Base-by-base conservation (phyloP, 1,284 basidiomycete species). In the Sporisorium iseilematis-ciliati region DNA sequence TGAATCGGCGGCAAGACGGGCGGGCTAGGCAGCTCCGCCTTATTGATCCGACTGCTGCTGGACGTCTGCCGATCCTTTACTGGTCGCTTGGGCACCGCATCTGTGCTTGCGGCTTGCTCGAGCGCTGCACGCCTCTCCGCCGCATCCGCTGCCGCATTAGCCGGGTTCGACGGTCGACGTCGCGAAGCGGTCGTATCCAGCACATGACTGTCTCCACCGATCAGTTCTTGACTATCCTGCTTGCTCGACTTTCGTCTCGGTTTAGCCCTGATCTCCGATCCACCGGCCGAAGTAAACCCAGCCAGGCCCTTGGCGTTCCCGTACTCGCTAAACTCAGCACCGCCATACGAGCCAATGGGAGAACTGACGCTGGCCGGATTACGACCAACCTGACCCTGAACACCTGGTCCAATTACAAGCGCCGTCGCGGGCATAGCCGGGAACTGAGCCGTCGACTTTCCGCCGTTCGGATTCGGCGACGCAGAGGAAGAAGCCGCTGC, bases 381-480 rank as follows among this genome's bases (percentile, higher is more conserved):
- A 40, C 72, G 54, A 4, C 76, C 79, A n/a, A 80, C 78, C 23
- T 72, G 55, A 7, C 81, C 81, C 59, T 82, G 81, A 11, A 82
- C 77, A 43, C 81, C 81, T 0, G 81, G 80, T 12, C 81, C 81
- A 40, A 83, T 81, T 52, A 82, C 78, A 3, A 82, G 73, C 4
- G 81, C 81, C 0, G 79, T 74, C 6, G 65, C n/a, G 1, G 80
- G 81, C 77, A 83, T 79, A 1, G 63, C 29, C n/a, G 59, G 48
- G 41, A 64, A 66, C 25, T 63, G 64, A 20, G 63, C 45, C 1
- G 57, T 46, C 25, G 64, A 64, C 50, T 51, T 64, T 20, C 46
- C 33, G 31, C 31, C 65, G 31, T 68, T 65, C 26, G 69, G 59
- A 25, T 69, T 62, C 5, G 74, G 58, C 7, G 74, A 68, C 4